Evolutionary conservation across 805 yeast genomes (phyloP), one percentile per base, ranked within the genome.

Genomic region (Lipomyces orientalis): DNA sequence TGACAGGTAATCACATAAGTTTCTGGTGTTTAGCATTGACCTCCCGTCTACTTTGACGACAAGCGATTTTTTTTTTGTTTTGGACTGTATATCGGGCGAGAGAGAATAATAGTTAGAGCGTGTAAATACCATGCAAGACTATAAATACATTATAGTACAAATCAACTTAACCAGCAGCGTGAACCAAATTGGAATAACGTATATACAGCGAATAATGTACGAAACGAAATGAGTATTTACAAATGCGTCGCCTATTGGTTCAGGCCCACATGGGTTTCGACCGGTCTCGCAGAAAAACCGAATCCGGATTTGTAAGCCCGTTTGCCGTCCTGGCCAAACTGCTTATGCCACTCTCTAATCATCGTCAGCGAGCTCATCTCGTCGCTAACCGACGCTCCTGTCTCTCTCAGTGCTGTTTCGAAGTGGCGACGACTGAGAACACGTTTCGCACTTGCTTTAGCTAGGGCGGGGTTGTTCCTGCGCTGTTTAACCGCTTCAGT

Each of bases 401-500:
- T 62, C 54, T 61, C 61, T 25, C 63, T 58, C 19, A 68, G 58
- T 16, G 71, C 71, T 29, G 60, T 51, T 12, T 68, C 71, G 52
- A 68, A 68, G 52, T 68, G 71, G n/a, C 69, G 56, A 14, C 63
- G 25, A 12, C 55, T 35, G 4, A 68, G 65, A 14, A 54, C 16
- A 6, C 71, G 69, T 2, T 37, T 68, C 83, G 81, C 59, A 12
- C 43, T 55, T 7, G 34, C 37, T 8, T 60, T 63, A 2, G 56
- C 34, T 1, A 37, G 33, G 33, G 39, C 63, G 4, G 58, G 35
- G 14, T 31, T n/a, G 19, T 58, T 22, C 63, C 46, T 58, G 29
- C 61, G 35, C 46, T 91, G 95, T 75, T 93, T 84, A 71, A 92
- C 91, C 0, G 95, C 90, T 72, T 83, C 85, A 75, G 90, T 82